phyloP scores from a whole-genome alignment of 179 eudicot species.

The Gypsophila paniculata region DNA sequence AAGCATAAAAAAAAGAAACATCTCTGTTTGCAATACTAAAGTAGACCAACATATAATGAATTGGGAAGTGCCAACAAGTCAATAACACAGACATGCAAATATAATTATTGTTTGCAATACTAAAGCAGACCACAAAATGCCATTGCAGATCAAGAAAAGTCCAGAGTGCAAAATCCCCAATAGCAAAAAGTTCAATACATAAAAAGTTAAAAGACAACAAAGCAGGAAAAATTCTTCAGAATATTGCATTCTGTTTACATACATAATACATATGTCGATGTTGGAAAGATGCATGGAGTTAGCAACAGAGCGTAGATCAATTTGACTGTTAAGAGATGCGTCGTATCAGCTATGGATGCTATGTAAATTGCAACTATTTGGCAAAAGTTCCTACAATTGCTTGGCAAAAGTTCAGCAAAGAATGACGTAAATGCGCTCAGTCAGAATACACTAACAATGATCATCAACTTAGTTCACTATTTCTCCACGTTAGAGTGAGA shows the following conservation, averaged over 20 bases:
- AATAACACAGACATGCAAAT: slow-evolving; percentile 1
- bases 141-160: slow-evolving; percentile 4
- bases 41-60: not conserved
- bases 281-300: not conserved
- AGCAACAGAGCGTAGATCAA: not conserved
- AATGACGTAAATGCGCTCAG: not conserved
- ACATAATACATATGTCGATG: not conserved
- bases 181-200: not conserved
- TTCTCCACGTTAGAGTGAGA: slow-evolving; percentile 2
- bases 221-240: not conserved
- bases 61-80: not conserved
- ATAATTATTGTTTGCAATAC: not conserved
- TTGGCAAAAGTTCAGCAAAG: not conserved
- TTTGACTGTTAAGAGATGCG: not conserved
- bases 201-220: not conserved
- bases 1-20: not conserved
- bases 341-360: not conserved
- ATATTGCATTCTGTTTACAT: not conserved
- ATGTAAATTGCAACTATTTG: not conserved
- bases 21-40: not conserved
- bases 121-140: not conserved
- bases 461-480: not conserved
- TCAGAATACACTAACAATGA: slow-evolving; percentile 6
- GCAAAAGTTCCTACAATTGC: not conserved
- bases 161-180: slow-evolving; percentile 2